A percentile compares a stretch with the other conserved stretches of the same genome.
These are phyloP conservation scores for Coemansia sp. DNA, from an alignment of 192 early-diverging fungal genomes.

Conservation along the genomic window DNA sequence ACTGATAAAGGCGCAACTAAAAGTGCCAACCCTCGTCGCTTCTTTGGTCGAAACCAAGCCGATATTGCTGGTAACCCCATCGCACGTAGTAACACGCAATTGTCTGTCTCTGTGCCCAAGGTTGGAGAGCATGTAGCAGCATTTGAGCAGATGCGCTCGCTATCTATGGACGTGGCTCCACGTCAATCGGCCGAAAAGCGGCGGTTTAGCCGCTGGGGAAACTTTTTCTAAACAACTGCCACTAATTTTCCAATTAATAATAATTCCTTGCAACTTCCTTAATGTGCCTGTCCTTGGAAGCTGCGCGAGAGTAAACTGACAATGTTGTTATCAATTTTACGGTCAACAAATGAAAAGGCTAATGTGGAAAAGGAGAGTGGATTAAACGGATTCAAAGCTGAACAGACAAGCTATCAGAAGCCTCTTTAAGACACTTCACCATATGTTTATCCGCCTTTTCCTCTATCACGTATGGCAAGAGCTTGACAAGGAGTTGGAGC, in stretches of 20 bases:
- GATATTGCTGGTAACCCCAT: conserved; percentile 2
- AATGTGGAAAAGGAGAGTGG: not conserved
- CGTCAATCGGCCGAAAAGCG: conserved; percentile 14
- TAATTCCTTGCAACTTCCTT: not conserved
- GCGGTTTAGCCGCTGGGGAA: conserved; percentile 26
- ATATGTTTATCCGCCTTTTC: not conserved
- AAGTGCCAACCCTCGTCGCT: not conserved
- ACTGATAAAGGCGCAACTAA: not conserved
- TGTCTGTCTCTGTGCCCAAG: not conserved
- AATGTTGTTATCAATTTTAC: too few relatives aligned
- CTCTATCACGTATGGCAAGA: not conserved
- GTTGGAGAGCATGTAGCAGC: not conserved
- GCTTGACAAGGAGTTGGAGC: not conserved
- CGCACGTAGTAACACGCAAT: not conserved
- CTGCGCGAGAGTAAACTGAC: too few relatives aligned
- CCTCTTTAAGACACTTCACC: not conserved
- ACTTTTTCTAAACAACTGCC: conserved; percentile 13
- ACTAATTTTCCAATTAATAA: not conserved
- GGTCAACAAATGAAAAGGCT: not conserved
- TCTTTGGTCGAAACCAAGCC: conserved; percentile 10
- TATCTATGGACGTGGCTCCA: conserved; percentile 19
- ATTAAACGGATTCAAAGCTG: not conserved
- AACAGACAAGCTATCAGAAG: not conserved
- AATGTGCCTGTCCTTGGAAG: too few relatives aligned
- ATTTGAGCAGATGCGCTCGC: conserved; percentile 13